phyloP scores from a whole-genome alignment of 768 basidiomycete genomes.

The Amanita jacksonii region DNA sequence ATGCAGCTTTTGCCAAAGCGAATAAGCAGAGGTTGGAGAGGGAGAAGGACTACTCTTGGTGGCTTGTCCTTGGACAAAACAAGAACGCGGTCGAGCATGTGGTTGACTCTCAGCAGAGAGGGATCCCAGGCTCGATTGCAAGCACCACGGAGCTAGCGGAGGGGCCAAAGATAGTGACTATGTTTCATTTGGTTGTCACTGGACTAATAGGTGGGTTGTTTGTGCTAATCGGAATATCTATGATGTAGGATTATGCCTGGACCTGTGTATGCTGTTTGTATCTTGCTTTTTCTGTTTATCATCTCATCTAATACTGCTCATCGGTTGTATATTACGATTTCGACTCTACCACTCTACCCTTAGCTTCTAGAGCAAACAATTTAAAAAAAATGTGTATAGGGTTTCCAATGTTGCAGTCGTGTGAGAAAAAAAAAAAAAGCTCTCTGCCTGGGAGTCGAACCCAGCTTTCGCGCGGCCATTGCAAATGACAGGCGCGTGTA shows the following conservation, averaged over 20 bases:
- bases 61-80: constrained; percentile 23
- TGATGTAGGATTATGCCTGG: constrained; percentile 5
- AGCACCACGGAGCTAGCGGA: constrained; percentile 7
- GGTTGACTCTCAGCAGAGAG: constrained; percentile 16
- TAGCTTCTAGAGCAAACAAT: no score
- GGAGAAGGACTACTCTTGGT: constrained; percentile 19
- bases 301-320: background rate
- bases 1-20: constrained; percentile 7
- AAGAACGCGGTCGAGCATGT: constrained; percentile 19
- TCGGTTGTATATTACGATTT: no score
- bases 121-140: constrained; percentile 15
- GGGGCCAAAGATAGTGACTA: constrained; percentile 11
- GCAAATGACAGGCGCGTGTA: constrained; percentile 9
- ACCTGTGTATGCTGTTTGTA: background rate
- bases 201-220: constrained; percentile 12
- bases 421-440: background rate
- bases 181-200: constrained; percentile 12
- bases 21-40: constrained; percentile 2
- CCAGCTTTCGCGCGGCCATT: constrained; percentile 8
- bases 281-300: background rate
- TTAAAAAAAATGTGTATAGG: no score
- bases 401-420: no score
- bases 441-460: constrained; percentile 10
- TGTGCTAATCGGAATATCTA: constrained; percentile 11
- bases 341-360: no score